Base-by-base conservation (phyloP, 768 basidiomycete genomes). In the Rhizopogon salebrosus region DNA sequence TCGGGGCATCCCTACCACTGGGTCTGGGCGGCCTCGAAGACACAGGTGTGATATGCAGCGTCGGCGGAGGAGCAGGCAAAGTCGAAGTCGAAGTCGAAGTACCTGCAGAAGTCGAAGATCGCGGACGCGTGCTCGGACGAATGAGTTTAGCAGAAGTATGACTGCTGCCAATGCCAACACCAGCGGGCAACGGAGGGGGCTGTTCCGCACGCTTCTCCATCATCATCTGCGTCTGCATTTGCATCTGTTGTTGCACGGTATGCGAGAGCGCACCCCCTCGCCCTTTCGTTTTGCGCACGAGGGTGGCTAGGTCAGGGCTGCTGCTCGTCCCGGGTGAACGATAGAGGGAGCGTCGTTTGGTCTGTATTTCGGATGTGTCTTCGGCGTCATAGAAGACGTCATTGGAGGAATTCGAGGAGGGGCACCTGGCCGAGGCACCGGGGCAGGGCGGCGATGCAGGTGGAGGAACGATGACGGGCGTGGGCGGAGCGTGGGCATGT, bases 271-370 rank as follows among this genome's bases (percentile, higher is more conserved):
- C 70, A 0, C 73, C 78, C 18, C 82, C 82, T 46, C 79, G 74
- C 61, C 87, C 87, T 69, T 85, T 91, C 14, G 89, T 87, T 70
- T 93, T 94, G 56, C 86, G 79, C 49, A 94, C 68, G 49, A 97
- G 76, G 9, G 91, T 93, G 4, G 91, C 91, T 20, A 97, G 76
- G 70, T 98, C 94, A 24, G 94, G 95, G 64, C 88, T 92, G 60
- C 89, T 91, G 31, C 92, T 88, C 7, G 92, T 95, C 39, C 92
- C 94, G 10, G 89, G 79, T 18, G 89, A 87, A 53, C 94, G 79
- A 66, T 93, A 94, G 73, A 97, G 82, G 57, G 88, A 90, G 46
- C 91, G 80, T 41, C 91, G 80, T 66, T 89, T 89, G 7, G 80
- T 82, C 61, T 86, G 83, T 62, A 81, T 77, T 60, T 87, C 86